Base-by-base conservation (phyloP, 768 basidiomycete genomes). In the Rhodotorula babjevae region DNA sequence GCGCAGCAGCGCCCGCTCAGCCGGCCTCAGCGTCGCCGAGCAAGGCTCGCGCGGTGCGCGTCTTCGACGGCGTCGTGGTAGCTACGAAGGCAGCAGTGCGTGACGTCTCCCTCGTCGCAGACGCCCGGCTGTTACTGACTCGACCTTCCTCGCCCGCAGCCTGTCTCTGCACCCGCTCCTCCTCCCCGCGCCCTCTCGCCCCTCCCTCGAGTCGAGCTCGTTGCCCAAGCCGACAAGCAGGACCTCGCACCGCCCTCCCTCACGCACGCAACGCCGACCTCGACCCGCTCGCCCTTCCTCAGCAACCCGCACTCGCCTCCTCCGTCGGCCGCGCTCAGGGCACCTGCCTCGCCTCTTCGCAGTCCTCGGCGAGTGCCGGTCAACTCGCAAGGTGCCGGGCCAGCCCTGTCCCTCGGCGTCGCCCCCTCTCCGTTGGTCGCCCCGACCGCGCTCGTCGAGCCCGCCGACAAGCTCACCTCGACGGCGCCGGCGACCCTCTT, bases 291-390 rank as follows among this genome's bases (percentile, higher is more conserved):
- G 25, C 40, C 31, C 31, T 16, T 44, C 44, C 55, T 40, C 33
- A 18, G 8, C 31, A 33, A 25, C 11, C 33, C 56, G 16, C 31
- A 3, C 18, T 49, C 69, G 1, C 59, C 69, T 4, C 63, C 56
- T 10, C 55, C 57, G 1, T 2, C 19, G 0, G 42, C 27, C 15
- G 25, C n/a, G 2, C 0, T n/a, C 12, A 46, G 40, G 21, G 29
- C 64, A 2, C 55, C 55, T 1, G 25, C 21, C 4, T 71, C 70
- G 11, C 70, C 70, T 3, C 46, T 59, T 2, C 65, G 71, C 29
- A 72, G 71, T 29, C 71, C 71, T 3, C 65, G 66, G 2, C 71
- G 71, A 0, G 66, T 72, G 16, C 62, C 47, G 49, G 40, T 63
- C 57, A 33, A 31, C 16, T 29, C 29, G 3, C 52, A n/a, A 27